phyloP scores from a whole-genome alignment of 2,329 filamentous ascomycete species.

The Scedosporium apiospermum region DNA sequence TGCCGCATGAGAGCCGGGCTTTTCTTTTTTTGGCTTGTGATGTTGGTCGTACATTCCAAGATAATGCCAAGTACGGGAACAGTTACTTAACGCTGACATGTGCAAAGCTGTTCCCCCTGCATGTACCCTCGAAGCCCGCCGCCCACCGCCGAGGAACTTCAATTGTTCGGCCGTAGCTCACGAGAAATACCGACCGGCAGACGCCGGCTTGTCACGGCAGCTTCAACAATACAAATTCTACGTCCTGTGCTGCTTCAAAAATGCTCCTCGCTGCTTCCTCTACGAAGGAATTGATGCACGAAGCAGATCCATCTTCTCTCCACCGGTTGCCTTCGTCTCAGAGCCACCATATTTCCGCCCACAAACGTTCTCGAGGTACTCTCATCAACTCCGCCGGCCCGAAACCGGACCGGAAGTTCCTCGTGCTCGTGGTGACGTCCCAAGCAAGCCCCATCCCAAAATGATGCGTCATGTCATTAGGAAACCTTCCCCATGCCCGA shows the following conservation, averaged over 20 bases:
- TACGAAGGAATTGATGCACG: too few species aligned
- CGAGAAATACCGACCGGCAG: background rate
- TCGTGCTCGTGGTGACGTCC: background rate
- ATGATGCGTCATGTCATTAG: background rate
- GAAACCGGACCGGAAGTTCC: background rate
- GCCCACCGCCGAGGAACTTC: background rate
- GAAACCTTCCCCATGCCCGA: constrained; percentile 2
- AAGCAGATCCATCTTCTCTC: too few species aligned
- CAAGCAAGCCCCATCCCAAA: background rate
- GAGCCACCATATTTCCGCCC: too few species aligned
- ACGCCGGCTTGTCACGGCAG: background rate
- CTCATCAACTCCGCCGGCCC: background rate
- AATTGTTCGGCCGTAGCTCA: background rate
- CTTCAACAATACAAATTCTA: too few species aligned
- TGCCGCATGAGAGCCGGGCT: too few species aligned
- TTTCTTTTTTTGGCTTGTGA: too few species aligned
- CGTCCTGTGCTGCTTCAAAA: too few species aligned
- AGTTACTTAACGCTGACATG: background rate
- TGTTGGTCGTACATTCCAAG: too few species aligned
- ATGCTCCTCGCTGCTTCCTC: too few species aligned
- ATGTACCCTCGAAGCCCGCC: background rate
- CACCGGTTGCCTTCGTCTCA: background rate
- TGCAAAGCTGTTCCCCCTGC: background rate
- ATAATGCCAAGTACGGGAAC: too few species aligned
- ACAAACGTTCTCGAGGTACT: background rate